Conservation (phyloP, 2,329 filamentous ascomycete genomes). For the Ophiocordyceps camponoti-rufipedis region DNA sequence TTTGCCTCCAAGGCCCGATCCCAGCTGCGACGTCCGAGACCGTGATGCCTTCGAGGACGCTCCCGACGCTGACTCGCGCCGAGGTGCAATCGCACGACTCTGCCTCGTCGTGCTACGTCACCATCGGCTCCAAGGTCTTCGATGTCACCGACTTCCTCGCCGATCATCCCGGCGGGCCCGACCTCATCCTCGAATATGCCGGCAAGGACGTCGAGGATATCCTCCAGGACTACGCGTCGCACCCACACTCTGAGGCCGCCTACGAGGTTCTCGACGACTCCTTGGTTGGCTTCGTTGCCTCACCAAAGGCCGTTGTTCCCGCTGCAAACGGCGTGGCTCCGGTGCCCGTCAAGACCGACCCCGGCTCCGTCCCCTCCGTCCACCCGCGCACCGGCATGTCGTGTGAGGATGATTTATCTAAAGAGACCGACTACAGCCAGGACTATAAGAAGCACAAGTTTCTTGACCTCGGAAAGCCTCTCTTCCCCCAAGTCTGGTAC, state of each 20-base stretch:
- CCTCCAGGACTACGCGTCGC: constrained; percentile 65
- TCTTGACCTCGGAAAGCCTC: constrained; percentile 67
- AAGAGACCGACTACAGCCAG: constrained; percentile 55
- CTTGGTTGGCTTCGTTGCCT: constrained; percentile 61
- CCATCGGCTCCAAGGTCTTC: constrained; percentile 76
- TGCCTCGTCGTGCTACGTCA: constrained; percentile 78
- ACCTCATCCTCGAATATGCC: constrained; percentile 76
- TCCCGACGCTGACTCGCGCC: constrained; percentile 65
- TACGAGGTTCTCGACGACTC: constrained; percentile 88
- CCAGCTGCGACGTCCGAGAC: neutral
- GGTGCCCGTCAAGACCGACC: constrained; percentile 6
- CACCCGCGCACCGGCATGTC: constrained; percentile 72
- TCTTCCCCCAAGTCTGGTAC: constrained; percentile 75
- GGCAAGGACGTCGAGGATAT: constrained; percentile 75
- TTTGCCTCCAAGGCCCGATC: constrained; percentile 1
- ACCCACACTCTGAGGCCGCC: constrained; percentile 77
- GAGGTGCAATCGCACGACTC: constrained; percentile 73
- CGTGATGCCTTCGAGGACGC: constrained; percentile 58
- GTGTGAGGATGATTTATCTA: constrained; percentile 66
- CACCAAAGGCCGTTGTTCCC: constrained; percentile 29
- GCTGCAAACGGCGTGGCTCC: neutral
- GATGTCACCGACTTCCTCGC: constrained; percentile 85
- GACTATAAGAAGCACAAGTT: constrained; percentile 93
- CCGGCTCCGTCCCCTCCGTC: constrained; percentile 15
- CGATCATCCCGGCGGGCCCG: constrained; percentile 77